Evolutionary conservation across 1,139 yeast species (phyloP), one percentile per base, ranked within the genome.

Genomic region (Scheffersomyces quercinus): DNA sequence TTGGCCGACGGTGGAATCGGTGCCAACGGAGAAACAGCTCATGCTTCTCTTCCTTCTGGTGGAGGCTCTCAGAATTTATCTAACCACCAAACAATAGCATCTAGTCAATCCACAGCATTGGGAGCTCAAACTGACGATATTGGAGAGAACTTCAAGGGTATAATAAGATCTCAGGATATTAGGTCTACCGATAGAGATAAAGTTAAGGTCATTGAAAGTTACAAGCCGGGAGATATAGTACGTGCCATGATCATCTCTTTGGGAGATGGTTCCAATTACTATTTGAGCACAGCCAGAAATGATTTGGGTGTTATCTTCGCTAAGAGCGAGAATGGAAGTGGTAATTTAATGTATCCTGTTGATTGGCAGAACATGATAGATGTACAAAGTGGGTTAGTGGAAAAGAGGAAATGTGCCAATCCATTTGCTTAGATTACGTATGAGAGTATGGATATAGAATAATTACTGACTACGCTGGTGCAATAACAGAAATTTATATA

Each of bases 281-380:
- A 90, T 63, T 73, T 95, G 52, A 79, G 90, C 5, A 95, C 99
- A 0, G 96, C 97, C 3, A 75, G 85, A 52, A 89, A 93, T 63
- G 97, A 93, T 56, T 73, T 91, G 41, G 99, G 99, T 2, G 99
- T 93, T 3, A 83, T 95, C 1, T 88, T 91, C 63, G 98, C 99
- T 8, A 82, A 76, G 53, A 74, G 81, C 39, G 76, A 74, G 46
- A 79, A 77, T 41, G 87, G 90, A 9, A 80, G 85, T 8, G 97
- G 97, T 1, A 83, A 80, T 39, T 69, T 85, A 48, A 83, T 95
- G 93, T 86, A 83, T 55, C 96, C 99, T 3, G 66, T 90, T 32
- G 98, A 93, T 66, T 95, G 99, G 98, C 91, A 90, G 65, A 87
- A 90, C 9, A 93, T 95, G 98, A 77, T 86, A 38, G 83, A 88